A percentile compares a stretch with the other conserved stretches of the same genome.
Conservation (phyloP, 306 rosid genomes). For the Sicyos baderoa region DNA sequence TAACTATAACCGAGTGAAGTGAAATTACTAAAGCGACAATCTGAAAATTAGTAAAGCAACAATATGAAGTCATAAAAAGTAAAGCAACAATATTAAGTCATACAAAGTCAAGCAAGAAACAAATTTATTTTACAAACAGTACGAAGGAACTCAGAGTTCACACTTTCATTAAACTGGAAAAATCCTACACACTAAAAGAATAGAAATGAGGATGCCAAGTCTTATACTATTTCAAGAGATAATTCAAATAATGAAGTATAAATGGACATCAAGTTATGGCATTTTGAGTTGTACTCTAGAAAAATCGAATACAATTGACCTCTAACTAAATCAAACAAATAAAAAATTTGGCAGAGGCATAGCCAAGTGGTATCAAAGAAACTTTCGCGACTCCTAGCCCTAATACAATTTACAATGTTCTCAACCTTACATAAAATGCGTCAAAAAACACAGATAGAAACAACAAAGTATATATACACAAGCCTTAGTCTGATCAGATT, state of each 20-base stretch:
- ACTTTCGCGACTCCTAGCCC: neutral
- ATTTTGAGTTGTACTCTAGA: neutral
- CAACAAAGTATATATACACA: too few species aligned
- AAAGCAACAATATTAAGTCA: slow-evolving; percentile 5
- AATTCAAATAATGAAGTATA: neutral
- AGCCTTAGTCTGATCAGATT: neutral
- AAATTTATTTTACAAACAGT: slow-evolving; percentile 4
- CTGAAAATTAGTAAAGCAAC: neutral
- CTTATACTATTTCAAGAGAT: neutral
- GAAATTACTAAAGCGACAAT: neutral
- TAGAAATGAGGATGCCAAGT: neutral
- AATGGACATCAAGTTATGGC: neutral
- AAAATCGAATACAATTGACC: neutral
- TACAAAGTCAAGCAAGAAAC: slow-evolving; percentile 5
- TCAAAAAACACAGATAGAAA: neutral
- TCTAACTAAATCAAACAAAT: neutral
- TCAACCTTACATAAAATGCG: neutral
- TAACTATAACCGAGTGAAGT: neutral
- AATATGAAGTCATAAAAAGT: neutral
- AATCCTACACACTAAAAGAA: neutral
- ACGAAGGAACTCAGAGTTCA: neutral
- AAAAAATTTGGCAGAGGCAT: neutral
- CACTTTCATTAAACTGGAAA: neutral
- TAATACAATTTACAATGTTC: neutral
- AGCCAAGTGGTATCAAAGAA: neutral